Base-by-base conservation (phyloP, 768 basidiomycete species). In the Boletus vermiculosoides region DNA sequence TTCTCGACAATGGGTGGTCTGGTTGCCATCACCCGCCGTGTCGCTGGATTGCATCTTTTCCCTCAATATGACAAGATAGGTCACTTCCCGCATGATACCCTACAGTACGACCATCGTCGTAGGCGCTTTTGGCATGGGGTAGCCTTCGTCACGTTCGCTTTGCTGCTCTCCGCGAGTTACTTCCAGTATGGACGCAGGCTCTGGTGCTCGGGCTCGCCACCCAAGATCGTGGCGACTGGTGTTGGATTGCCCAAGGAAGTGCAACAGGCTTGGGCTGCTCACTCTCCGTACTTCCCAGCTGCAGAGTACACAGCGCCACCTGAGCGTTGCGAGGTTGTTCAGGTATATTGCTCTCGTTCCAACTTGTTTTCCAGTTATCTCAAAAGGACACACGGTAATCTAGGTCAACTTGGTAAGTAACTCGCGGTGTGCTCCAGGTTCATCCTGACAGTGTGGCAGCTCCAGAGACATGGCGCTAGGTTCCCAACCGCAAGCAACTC, bases 381-480 rank as follows among this genome's bases (percentile, higher is more conserved):
- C 12, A 36, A 8, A 25, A 13, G 1, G 10, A n/a, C 16, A 30
- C 40, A 0, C 8, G 12, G 16, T 25, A 4, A 42, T 45, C 16
- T 40, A 71, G 70, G 71, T 70, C 11, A 65, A 73, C 53, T 52
- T 72, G 59, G 71, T 72, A 55, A n/a, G 72, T 55, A 12, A 20
- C 15, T 4, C n/a, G 31, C 25, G 13, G 3, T 7, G 5, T 18
- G n/a, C 18, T 11, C n/a, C 20, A n/a, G 22, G n/a, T 18, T 37
- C 36, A n/a, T 54, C 22, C 11, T 57, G 36, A 71, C 54, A 7
- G 20, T 12, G 23, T 31, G 34, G 16, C 30, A 92, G 90, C 74
- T 94, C 10, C 87, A 92, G 71, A 78, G 92, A 12, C 92, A 94
- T 64, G 91, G 90, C 3, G 83, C 89, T 1, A 83, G 92, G 33